Evolutionary conservation across 441 rosid species (phyloP).

Genomic region (Populus hybrid): DNA sequence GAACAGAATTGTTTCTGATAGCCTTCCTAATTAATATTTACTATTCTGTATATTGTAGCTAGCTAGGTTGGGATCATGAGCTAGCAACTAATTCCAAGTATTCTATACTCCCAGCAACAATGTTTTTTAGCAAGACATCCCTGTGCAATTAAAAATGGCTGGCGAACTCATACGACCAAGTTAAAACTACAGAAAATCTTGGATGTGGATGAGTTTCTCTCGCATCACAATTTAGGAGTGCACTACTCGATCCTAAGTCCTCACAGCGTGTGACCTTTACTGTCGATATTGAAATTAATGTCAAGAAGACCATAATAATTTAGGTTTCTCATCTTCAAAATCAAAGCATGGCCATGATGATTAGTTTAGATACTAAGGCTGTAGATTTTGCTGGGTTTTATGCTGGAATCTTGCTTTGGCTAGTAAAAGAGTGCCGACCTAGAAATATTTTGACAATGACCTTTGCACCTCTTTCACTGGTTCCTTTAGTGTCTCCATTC

Average conservation of each 20-base stretch:
- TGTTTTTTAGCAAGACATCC: not conserved
- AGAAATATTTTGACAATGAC: not conserved
- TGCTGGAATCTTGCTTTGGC: not conserved
- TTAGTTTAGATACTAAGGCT: not conserved
- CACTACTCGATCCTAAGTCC: too few relatives aligned
- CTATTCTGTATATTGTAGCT: not conserved
- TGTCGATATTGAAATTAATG: not conserved
- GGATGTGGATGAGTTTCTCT: not conserved
- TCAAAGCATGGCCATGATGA: not conserved
- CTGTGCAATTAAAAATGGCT: not conserved
- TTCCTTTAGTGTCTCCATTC: constrained; percentile 5
- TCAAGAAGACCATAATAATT: not conserved
- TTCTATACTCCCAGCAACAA: not conserved
- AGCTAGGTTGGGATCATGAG: not conserved
- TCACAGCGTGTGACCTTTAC: not conserved
- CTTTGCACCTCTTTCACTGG: constrained; percentile 6
- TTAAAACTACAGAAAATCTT: not conserved
- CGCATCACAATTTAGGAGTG: not conserved
- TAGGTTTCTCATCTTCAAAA: not conserved
- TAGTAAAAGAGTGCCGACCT: not conserved
- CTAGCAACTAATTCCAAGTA: not conserved
- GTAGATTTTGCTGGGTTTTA: not conserved
- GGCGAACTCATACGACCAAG: not conserved
- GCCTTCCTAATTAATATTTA: not conserved
- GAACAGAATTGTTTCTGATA: not conserved